Conservation (phyloP, 2,329 filamentous ascomycete genomes). For the Pseudofabraea citricarpa region DNA sequence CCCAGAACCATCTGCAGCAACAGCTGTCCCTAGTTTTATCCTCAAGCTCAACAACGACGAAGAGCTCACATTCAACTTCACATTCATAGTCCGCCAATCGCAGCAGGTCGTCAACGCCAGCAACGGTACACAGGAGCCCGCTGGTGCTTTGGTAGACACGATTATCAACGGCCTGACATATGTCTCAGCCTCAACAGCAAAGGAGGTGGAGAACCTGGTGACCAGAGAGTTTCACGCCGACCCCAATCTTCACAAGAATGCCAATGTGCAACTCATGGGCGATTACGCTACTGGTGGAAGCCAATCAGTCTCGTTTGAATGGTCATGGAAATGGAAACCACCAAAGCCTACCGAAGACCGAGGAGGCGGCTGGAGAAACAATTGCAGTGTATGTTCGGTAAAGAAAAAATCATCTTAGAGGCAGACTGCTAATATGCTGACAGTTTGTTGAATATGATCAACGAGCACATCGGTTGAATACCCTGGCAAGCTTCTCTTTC, state of each 20-base stretch:
- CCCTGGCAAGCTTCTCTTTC: slow-evolving; percentile 88
- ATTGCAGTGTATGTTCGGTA: slow-evolving; percentile 67
- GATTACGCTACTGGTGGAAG: slow-evolving; percentile 83
- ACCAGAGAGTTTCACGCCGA: slow-evolving; percentile 96
- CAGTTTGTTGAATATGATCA: slow-evolving; percentile 97
- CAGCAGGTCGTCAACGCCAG: slow-evolving; percentile 34
- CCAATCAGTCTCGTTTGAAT: slow-evolving; percentile 82
- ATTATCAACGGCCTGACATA: slow-evolving; percentile 86
- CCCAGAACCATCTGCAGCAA: slow-evolving; percentile 54
- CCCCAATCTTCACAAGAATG: slow-evolving; percentile 94
- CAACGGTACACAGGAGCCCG: slow-evolving; percentile 44
- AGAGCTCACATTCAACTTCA: slow-evolving; percentile 89
- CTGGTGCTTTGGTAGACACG: slow-evolving; percentile 57
- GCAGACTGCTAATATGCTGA: slow-evolving; percentile 13
- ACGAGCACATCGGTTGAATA: slow-evolving; percentile 81
- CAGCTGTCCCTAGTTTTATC: slow-evolving; percentile 65
- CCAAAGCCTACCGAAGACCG: slow-evolving; percentile 77
- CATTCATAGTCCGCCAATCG: slow-evolving; percentile 68
- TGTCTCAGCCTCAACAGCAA: slow-evolving; percentile 78
- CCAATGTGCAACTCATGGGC: slow-evolving; percentile 92
- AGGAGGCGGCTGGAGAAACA: slow-evolving; percentile 90
- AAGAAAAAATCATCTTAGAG: background rate
- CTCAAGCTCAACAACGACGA: slow-evolving; percentile 87
- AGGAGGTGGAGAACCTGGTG: slow-evolving; percentile 88
- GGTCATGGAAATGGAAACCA: slow-evolving; percentile 96